Evolutionary conservation across 1,284 basidiomycete genomes (phyloP).

Genomic region (Volvariella volvacea): DNA sequence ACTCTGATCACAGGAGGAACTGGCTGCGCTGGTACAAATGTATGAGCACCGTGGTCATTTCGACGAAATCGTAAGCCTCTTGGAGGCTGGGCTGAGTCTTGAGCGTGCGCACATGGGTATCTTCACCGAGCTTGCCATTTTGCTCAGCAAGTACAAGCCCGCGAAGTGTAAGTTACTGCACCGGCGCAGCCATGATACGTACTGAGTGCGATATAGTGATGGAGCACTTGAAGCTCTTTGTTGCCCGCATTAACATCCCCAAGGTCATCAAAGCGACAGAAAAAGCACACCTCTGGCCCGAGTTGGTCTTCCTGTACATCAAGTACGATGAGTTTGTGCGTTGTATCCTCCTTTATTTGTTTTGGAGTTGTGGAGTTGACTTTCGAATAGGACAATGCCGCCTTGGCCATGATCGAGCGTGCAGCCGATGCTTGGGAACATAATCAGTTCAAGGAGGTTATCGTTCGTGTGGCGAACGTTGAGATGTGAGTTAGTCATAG

Average conservation of each 20-base stretch:
- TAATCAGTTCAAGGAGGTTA: slow-evolving; percentile 96
- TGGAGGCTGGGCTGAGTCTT: slow-evolving; percentile 93
- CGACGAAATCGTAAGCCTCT: slow-evolving; percentile 85
- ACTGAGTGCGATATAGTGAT: slow-evolving; percentile 55
- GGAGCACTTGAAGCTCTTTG: slow-evolving; percentile 98
- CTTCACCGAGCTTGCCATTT: slow-evolving; percentile 91
- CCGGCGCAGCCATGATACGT: slow-evolving; percentile 1
- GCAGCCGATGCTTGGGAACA: slow-evolving; percentile 98
- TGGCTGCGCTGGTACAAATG: slow-evolving; percentile 73
- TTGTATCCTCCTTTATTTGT: slow-evolving; percentile 9
- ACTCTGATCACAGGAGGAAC: slow-evolving; percentile 64
- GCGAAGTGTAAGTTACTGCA: slow-evolving; percentile 65
- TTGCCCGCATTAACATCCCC: slow-evolving; percentile 94
- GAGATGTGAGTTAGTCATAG: slow-evolving; percentile 68
- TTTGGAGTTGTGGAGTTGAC: neutral
- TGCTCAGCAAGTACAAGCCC: slow-evolving; percentile 96
- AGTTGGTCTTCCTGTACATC: slow-evolving; percentile 96
- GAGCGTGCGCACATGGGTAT: slow-evolving; percentile 95
- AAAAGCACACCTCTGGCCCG: slow-evolving; percentile 98
- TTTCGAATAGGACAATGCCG: slow-evolving; percentile 76
- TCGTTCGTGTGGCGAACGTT: slow-evolving; percentile 94
- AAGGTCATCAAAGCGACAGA: slow-evolving; percentile 94
- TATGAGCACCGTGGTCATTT: slow-evolving; percentile 95
- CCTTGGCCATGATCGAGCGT: slow-evolving; percentile 96
- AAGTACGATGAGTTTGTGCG: slow-evolving; percentile 93